phyloP scores from a whole-genome alignment of 306 rosid genomes.

The Malus sylvestris region DNA sequence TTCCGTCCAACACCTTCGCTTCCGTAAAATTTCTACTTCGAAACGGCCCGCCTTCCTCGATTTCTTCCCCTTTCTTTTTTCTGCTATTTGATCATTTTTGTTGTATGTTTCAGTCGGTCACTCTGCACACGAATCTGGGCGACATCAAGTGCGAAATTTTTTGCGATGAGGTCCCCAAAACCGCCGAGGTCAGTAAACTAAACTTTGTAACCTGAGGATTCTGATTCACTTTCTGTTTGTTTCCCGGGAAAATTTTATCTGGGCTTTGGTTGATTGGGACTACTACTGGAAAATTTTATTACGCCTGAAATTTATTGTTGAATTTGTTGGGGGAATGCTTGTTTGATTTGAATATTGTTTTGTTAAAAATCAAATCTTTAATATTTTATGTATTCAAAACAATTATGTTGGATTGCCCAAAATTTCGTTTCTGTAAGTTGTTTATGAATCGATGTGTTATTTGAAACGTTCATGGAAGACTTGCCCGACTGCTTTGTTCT shows the following conservation, averaged over 20 bases:
- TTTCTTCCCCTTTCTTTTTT: neutral
- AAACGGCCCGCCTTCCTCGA: neutral
- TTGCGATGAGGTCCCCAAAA: conserved; percentile 85
- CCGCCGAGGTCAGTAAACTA: conserved; percentile 58
- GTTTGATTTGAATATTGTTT: neutral
- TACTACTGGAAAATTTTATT: neutral
- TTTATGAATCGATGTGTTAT: neutral
- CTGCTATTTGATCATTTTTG: neutral
- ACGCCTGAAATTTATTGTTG: neutral
- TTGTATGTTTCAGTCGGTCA: conserved; percentile 51
- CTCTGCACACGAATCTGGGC: conserved; percentile 91
- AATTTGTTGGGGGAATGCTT: neutral
- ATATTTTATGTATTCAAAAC: neutral
- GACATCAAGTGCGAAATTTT: conserved; percentile 91
- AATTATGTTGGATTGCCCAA: neutral
- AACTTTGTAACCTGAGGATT: too few relatives aligned
- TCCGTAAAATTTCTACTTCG: conserved; percentile 7
- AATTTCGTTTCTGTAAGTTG: neutral
- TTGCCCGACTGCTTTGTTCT: neutral
- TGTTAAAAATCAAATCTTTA: neutral
- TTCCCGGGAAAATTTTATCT: neutral
- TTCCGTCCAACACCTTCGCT: conserved; percentile 6
- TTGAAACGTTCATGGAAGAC: neutral
- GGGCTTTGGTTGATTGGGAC: neutral
- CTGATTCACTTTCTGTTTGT: conserved; percentile 5